phyloP scores from a whole-genome alignment of 1,284 basidiomycete species.

The Sporisorium sorghi region DNA sequence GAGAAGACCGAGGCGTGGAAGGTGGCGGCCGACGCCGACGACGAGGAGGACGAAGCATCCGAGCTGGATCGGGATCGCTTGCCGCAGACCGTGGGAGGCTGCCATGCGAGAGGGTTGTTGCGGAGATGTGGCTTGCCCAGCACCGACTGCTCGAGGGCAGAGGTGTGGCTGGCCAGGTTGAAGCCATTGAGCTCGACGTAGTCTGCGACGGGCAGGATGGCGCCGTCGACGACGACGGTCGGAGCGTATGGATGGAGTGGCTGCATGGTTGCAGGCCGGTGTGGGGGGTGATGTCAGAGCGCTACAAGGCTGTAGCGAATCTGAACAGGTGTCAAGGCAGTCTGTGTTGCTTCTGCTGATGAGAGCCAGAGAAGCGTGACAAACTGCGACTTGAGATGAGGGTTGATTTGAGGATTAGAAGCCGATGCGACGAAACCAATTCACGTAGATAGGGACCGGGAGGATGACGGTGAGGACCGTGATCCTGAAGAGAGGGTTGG shows the following conservation, averaged over 20 bases:
- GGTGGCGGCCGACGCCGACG: slow-evolving; percentile 36
- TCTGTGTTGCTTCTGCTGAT: slow-evolving; percentile 16
- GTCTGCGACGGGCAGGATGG: slow-evolving; percentile 17
- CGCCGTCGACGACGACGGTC: slow-evolving; percentile 31
- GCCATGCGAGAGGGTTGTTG: slow-evolving; percentile 7
- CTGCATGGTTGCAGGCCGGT: slow-evolving; percentile 27
- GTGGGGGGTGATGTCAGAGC: slow-evolving; percentile 8
- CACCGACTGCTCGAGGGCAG: slow-evolving; percentile 51
- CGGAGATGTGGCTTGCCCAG: slow-evolving; percentile 40
- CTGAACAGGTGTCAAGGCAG: slow-evolving; percentile 17
- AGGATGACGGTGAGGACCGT: slow-evolving; percentile 32
- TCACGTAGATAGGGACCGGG: slow-evolving; percentile 53
- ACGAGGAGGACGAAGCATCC: slow-evolving; percentile 40
- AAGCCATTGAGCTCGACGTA: slow-evolving; percentile 46
- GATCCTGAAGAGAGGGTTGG: slow-evolving; percentile 22
- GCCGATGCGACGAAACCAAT: slow-evolving; percentile 56
- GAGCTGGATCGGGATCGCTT: slow-evolving; percentile 52
- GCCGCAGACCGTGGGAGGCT: slow-evolving; percentile 32
- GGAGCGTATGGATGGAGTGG: slow-evolving; percentile 14
- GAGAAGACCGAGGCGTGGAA: slow-evolving; percentile 53
- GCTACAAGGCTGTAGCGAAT: slow-evolving; percentile 23
- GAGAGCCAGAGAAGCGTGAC: slow-evolving; percentile 9
- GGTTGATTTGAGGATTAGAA: slow-evolving; percentile 30
- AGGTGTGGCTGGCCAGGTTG: slow-evolving; percentile 49
- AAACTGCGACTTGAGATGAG: slow-evolving; percentile 11